Percentiles rank a stretch among this genome's conserved stretches.
These are phyloP conservation scores for Teratosphaeria pseudoeucalypti DNA, from an alignment of 2,329 filamentous ascomycete species.

Conservation along the genomic window DNA sequence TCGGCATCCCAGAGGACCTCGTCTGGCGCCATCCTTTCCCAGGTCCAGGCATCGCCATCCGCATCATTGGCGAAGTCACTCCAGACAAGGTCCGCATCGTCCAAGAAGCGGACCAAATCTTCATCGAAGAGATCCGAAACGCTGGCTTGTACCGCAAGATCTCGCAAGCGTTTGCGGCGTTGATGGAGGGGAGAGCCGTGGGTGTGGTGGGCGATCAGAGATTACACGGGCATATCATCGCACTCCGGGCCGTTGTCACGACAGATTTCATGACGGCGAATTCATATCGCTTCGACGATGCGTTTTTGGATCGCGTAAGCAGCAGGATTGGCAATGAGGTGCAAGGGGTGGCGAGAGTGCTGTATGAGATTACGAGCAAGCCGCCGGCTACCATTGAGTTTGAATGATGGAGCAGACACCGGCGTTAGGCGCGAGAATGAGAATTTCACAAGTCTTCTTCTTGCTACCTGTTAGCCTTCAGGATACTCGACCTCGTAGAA, in stretches of 20 bases:
- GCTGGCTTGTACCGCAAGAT: constrained; percentile 65
- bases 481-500: too few relatives aligned
- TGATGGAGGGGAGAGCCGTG: constrained; percentile 55
- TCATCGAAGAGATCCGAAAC: constrained; percentile 62
- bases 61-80: constrained; percentile 77
- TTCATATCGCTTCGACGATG: constrained; percentile 53
- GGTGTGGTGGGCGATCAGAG: constrained; percentile 62
- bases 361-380: constrained; percentile 60
- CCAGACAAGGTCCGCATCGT: constrained; percentile 68
- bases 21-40: constrained; percentile 73
- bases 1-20: constrained; percentile 63
- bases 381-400: constrained; percentile 65
- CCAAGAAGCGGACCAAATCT: constrained; percentile 66
- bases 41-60: constrained; percentile 64
- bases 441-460: not conserved
- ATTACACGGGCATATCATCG: constrained; percentile 53
- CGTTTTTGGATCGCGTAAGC: constrained; percentile 55
- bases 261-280: constrained; percentile 68
- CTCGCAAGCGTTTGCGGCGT: constrained; percentile 59
- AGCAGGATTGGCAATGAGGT: constrained; percentile 67
- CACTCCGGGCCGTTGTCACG: constrained; percentile 51
- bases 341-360: constrained; percentile 58
- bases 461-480: not conserved
- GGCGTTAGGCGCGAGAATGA: not conserved
- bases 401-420: constrained; percentile 40